Percentiles rank a stretch among this genome's conserved stretches.
These are phyloP conservation scores for Globisporangium emineosum DNA, from an alignment of 352 stramenopile species.

Conservation along the genomic window DNA sequence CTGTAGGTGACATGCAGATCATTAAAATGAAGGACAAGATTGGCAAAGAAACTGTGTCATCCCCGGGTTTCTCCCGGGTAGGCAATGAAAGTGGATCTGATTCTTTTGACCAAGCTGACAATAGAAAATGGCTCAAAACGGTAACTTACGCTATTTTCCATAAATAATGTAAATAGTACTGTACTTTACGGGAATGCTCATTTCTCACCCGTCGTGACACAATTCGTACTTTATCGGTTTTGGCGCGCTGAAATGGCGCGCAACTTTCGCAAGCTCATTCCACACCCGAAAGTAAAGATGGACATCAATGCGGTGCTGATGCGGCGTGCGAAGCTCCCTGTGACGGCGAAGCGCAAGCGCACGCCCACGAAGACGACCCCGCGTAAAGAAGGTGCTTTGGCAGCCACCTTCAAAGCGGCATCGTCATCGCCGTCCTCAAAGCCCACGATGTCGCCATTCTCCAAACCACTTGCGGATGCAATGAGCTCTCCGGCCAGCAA, in stretches of 20 bases:
- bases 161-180: too few species aligned
- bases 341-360: constrained; percentile 37
- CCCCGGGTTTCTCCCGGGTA: too few species aligned
- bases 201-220: not conserved
- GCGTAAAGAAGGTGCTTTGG: constrained; percentile 12
- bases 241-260: not conserved
- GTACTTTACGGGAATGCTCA: too few species aligned
- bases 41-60: too few species aligned
- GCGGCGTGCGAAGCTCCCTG: constrained; percentile 30
- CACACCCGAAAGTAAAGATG: constrained; percentile 4
- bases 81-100: too few species aligned
- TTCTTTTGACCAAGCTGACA: too few species aligned
- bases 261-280: not conserved
- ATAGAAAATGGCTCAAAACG: too few species aligned
- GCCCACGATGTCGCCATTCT: constrained; percentile 22
- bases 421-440: constrained; percentile 4
- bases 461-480: constrained; percentile 14
- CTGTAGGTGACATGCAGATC: too few species aligned
- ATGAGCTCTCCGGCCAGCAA: constrained; percentile 8
- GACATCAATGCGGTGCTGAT: constrained; percentile 49
- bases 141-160: too few species aligned
- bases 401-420: not conserved
- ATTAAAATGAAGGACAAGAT: too few species aligned
- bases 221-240: constrained; percentile 1
- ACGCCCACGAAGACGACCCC: constrained; percentile 16